phyloP scores from a whole-genome alignment of 495 filamentous ascomycete genomes.

The Aspergillus egyptiacus region DNA sequence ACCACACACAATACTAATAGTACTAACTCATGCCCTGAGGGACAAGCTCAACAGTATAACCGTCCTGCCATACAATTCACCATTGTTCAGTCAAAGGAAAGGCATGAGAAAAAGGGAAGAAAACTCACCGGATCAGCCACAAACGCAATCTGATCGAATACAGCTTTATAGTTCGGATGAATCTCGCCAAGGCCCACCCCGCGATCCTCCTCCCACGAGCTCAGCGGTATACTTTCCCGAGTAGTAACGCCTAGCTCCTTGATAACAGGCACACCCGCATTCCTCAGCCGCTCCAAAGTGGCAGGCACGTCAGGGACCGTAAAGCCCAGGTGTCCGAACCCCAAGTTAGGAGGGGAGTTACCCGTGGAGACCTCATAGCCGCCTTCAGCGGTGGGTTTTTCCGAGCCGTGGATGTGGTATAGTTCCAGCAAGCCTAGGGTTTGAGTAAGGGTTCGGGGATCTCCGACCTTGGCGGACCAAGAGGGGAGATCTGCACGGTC shows the following conservation, averaged over 20 bases:
- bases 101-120: not conserved
- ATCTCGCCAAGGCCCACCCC: slow-evolving; percentile 31
- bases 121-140: slow-evolving; percentile 36
- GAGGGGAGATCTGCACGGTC: slow-evolving; percentile 17
- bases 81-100: not conserved
- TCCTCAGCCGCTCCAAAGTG: slow-evolving; percentile 28
- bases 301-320: slow-evolving; percentile 31
- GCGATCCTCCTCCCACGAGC: slow-evolving; percentile 31
- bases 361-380: slow-evolving; percentile 20
- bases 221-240: slow-evolving; percentile 30
- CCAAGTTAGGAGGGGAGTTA: slow-evolving; percentile 30
- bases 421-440: slow-evolving; percentile 34
- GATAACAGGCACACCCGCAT: slow-evolving; percentile 26
- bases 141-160: slow-evolving; percentile 37
- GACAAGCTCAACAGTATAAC: slow-evolving; percentile 18
- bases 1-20: not conserved
- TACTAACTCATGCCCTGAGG: slow-evolving; percentile 17
- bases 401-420: slow-evolving; percentile 32
- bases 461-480: slow-evolving; percentile 24
- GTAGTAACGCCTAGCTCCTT: slow-evolving; percentile 32
- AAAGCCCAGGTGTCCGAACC: slow-evolving; percentile 38
- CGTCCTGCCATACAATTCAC: slow-evolving; percentile 11
- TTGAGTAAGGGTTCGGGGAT: slow-evolving; percentile 23
- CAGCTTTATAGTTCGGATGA: slow-evolving; percentile 30
- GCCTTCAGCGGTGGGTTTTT: slow-evolving; percentile 14